phyloP scores from a whole-genome alignment of 257 asterid genomes.

The Jacaranda copaia region DNA sequence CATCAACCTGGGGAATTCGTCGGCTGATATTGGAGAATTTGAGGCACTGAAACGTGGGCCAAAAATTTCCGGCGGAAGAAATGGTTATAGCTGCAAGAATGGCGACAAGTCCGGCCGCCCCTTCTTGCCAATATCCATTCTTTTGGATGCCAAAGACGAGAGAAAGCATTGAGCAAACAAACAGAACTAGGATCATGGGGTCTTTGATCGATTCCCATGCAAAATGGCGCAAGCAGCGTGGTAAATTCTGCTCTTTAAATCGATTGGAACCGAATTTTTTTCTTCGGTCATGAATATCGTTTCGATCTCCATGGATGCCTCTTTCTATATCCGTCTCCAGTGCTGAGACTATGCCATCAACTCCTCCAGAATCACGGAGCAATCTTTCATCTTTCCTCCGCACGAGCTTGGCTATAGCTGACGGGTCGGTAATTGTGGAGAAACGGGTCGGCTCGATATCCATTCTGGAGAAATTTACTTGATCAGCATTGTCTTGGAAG shows the following conservation, averaged over 20 bases:
- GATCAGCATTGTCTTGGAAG: neutral
- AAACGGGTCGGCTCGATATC: neutral
- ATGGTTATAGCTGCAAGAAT: conserved; percentile 48
- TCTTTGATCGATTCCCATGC: conserved; percentile 47
- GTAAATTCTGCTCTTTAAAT: neutral
- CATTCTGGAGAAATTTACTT: neutral
- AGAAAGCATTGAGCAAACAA: conserved; percentile 49
- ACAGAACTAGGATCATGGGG: conserved; percentile 44
- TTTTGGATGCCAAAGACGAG: conserved; percentile 53
- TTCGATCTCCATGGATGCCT: conserved; percentile 8
- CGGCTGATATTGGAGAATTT: conserved; percentile 43
- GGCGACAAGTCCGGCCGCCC: conserved; percentile 51
- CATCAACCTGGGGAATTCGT: conserved; percentile 43
- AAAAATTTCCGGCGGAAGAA: conserved; percentile 44
- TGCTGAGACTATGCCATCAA: conserved; percentile 30
- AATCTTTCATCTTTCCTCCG: conserved; percentile 16
- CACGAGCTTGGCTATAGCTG: neutral
- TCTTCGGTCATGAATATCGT: conserved; percentile 6
- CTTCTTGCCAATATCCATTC: conserved; percentile 51
- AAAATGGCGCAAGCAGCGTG: neutral
- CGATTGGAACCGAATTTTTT: neutral
- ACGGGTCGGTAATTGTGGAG: neutral
- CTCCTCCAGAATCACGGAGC: conserved; percentile 36
- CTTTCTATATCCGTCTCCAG: conserved; percentile 31
- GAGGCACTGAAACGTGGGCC: conserved; percentile 46